These are phyloP conservation scores for Antitrichia curtipendula DNA, from an alignment of 225 moss, liverwort and hornwort species.

Conservation along the genomic window DNA sequence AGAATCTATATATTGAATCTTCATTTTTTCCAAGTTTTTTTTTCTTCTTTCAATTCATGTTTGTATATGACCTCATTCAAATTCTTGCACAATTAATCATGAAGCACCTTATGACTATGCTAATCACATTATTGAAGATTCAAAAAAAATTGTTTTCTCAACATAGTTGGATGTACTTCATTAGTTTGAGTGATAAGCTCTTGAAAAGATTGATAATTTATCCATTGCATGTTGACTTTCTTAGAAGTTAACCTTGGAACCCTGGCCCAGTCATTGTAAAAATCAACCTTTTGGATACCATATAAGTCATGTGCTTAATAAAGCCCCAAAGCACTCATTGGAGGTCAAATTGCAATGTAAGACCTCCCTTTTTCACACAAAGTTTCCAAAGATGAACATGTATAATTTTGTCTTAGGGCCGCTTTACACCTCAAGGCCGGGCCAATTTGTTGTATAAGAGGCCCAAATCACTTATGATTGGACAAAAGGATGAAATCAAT, in stretches of 20 bases:
- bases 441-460: no score
- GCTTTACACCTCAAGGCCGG: no score
- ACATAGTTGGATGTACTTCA: neutral
- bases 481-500: no score
- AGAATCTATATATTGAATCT: neutral
- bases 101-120: fast-evolving
- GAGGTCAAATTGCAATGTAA: neutral
- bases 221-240: fast-evolving
- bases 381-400: neutral
- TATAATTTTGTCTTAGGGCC: neutral
- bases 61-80: fast-evolving
- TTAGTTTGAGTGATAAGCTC: fast-evolving
- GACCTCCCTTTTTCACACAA: neutral
- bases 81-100: neutral
- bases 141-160: neutral
- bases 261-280: fast-evolving
- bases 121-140: neutral
- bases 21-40: neutral
- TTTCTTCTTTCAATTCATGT: no score
- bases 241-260: fast-evolving
- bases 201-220: neutral
- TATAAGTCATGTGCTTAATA: neutral
- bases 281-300: fast-evolving
- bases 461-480: no score
- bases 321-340: no score